These are phyloP conservation scores for Lachnellula subtilissima DNA, from an alignment of 2,329 filamentous ascomycete genomes.

Conservation along the genomic window DNA sequence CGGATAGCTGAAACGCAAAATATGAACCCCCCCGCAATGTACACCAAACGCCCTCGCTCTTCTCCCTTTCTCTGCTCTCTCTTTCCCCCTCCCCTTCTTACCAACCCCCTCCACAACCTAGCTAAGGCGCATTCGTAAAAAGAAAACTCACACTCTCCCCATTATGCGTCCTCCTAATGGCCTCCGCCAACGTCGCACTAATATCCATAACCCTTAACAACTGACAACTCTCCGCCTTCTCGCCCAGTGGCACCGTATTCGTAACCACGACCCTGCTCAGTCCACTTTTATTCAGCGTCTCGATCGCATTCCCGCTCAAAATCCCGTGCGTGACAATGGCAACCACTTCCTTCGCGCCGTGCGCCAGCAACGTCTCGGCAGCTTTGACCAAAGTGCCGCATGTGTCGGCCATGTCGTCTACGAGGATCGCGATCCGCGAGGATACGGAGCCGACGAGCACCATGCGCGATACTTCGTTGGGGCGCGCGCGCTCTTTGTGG, in stretches of 20 bases:
- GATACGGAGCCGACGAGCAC: slow-evolving; percentile 91
- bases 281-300: slow-evolving; percentile 64
- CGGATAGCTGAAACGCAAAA: neutral
- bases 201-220: slow-evolving; percentile 90
- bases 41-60: neutral
- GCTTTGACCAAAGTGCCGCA: slow-evolving; percentile 87
- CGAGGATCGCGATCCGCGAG: slow-evolving; percentile 88
- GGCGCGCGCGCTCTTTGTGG: slow-evolving; percentile 91
- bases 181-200: slow-evolving; percentile 73
- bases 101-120: neutral
- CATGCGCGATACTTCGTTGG: slow-evolving; percentile 89
- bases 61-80: neutral
- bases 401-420: slow-evolving; percentile 97
- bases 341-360: slow-evolving; percentile 82
- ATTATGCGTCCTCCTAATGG: slow-evolving; percentile 65
- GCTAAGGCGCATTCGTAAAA: slow-evolving; percentile 59
- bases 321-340: slow-evolving; percentile 96
- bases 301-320: slow-evolving; percentile 79
- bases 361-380: slow-evolving; percentile 78
- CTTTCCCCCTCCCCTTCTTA: neutral
- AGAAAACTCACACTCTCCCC: slow-evolving; percentile 63
- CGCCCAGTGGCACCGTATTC: slow-evolving; percentile 78
- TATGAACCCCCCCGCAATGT: neutral
- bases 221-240: slow-evolving; percentile 73
- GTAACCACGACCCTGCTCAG: slow-evolving; percentile 80